Base-by-base conservation (phyloP, 805 yeast genomes). In the Saccharomycopsis babjevae region DNA sequence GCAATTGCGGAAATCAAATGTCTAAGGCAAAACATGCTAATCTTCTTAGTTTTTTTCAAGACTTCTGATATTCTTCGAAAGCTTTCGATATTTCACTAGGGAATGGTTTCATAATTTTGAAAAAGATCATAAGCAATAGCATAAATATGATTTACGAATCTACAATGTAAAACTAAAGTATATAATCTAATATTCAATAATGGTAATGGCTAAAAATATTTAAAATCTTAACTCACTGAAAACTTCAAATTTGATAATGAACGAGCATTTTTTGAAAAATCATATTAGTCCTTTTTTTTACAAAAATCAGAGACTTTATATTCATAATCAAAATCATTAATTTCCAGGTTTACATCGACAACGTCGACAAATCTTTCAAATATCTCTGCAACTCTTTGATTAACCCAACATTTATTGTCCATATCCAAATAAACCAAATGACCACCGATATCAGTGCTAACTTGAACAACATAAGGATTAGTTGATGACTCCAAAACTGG, bases 391-490 rank as follows among this genome's bases (percentile, higher is more conserved):
- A 80, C 72, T 57, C 77, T 77, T 36, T 72, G 69, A 11, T 75
- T 70, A 43, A 76, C 79, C 84, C 85, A 81, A 58, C 81, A 75
- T 36, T 76, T 73, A 43, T 78, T 76, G 50, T 77, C 70, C 7
- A 68, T 66, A 59, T 79, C 75, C 46, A 80, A 67, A 61, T 74
- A 81, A 0, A 81, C 87, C 68, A 86, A 76, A 69, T 87, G 94
- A 7, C 93, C 93, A 65, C 94, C 94, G 15, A 83, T 68, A 59
- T 84, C 81, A 0, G 89, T 80, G 55, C 81, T 79, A 5, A 83
- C 74, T 71, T 84, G 72, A 38, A 80, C 74, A 30, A 84, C 72
- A 67, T 79, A 83, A 16, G 91, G 90, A 63, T 86, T 85, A 36
- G 75, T 71, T 43, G 68, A 63, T 20, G 80, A 77, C 60, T 83